Percentiles rank a stretch among this genome's conserved stretches.
These are phyloP conservation scores for Aspergillus unguis DNA, from an alignment of 2,329 filamentous ascomycete species.

Conservation along the genomic window DNA sequence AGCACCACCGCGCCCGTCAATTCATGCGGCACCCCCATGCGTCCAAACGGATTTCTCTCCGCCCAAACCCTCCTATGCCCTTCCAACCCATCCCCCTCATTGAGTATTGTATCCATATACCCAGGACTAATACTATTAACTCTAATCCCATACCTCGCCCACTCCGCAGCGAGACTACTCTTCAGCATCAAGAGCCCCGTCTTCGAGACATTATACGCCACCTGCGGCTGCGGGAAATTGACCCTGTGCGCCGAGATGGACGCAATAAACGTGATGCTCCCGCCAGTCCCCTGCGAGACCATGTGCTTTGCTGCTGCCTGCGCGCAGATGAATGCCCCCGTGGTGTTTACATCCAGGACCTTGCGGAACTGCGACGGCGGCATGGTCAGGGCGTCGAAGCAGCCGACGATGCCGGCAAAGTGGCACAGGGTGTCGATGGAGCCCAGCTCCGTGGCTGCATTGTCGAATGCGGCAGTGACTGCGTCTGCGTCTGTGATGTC, in stretches of 20 bases:
- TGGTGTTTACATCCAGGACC: constrained; percentile 69
- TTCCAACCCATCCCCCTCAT: constrained; percentile 59
- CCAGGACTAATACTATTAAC: constrained; percentile 69
- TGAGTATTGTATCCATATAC: constrained; percentile 74
- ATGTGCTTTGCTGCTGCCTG: constrained; percentile 55
- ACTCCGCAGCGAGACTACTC: constrained; percentile 66
- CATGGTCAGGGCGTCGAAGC: constrained; percentile 59
- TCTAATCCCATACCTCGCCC: constrained; percentile 66
- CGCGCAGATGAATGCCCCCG: constrained; percentile 66
- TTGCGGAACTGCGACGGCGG: constrained; percentile 57
- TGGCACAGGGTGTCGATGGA: constrained; percentile 57
- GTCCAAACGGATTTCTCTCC: constrained; percentile 57
- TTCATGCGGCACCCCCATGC: constrained; percentile 63
- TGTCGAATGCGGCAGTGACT: constrained; percentile 12
- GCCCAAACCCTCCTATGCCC: constrained; percentile 55
- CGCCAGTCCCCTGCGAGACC: constrained; percentile 42
- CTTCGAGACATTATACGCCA: constrained; percentile 69
- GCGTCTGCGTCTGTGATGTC: constrained; percentile 56
- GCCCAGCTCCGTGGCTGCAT: constrained; percentile 11
- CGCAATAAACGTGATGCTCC: constrained; percentile 63
- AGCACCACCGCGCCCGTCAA: constrained; percentile 61
- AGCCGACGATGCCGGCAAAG: constrained; percentile 67
- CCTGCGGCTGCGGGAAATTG: constrained; percentile 70
- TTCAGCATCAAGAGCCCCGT: constrained; percentile 62
- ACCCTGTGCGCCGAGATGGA: constrained; percentile 66